Evolutionary conservation across 2,329 filamentous ascomycete species (phyloP).

Genomic region (Albifimbria verrucaria): DNA sequence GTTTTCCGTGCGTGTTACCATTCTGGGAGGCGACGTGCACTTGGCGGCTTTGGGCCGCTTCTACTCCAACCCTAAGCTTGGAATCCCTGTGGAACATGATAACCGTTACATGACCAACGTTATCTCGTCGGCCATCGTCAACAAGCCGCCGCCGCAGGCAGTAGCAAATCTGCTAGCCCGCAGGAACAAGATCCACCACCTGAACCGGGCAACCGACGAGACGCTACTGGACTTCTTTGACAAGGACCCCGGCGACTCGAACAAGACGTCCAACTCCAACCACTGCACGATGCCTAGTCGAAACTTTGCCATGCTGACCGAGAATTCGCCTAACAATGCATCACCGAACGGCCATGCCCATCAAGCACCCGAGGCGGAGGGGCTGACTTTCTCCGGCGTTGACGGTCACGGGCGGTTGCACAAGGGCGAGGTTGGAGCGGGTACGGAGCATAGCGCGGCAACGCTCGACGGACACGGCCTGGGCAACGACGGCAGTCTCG

Average conservation of each 20-base stretch:
- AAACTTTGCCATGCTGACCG: constrained; percentile 88
- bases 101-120: constrained; percentile 95
- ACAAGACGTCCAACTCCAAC: constrained; percentile 73
- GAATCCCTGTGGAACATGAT: constrained; percentile 75
- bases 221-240: constrained; percentile 91
- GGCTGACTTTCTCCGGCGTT: constrained; percentile 39
- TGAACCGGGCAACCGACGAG: constrained; percentile 76
- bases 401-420: constrained; percentile 72
- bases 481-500: constrained; percentile 60
- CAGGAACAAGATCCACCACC: constrained; percentile 77
- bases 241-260: constrained; percentile 75
- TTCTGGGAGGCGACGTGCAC: constrained; percentile 92
- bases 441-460: constrained; percentile 74
- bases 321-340: constrained; percentile 67
- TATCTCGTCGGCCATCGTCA: constrained; percentile 91
- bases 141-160: constrained; percentile 82
- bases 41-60: constrained; percentile 89
- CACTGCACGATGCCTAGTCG: constrained; percentile 87
- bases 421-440: constrained; percentile 72
- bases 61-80: constrained; percentile 81
- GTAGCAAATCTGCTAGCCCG: constrained; percentile 89
- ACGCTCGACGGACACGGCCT: constrained; percentile 51
- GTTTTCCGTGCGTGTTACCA: constrained; percentile 86
- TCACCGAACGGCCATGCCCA: constrained; percentile 20
- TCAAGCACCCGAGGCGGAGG: constrained; percentile 13